phyloP scores from a whole-genome alignment of 148 eudicot genomes.

The Spergularia marina region DNA sequence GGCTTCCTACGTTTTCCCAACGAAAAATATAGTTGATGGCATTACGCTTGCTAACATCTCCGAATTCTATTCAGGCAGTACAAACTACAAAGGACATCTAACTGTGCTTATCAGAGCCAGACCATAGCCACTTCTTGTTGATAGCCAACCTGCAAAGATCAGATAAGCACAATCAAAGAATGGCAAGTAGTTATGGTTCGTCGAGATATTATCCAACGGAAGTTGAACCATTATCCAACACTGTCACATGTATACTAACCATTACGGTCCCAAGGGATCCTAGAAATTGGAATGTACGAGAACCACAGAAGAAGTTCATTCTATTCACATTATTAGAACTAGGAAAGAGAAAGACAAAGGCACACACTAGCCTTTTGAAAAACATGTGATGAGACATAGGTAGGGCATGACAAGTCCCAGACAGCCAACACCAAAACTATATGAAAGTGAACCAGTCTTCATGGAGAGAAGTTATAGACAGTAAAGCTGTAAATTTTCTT shows the following conservation, averaged over 20 bases:
- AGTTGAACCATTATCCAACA: not conserved
- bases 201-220: not conserved
- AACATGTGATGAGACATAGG: constrained; percentile 13
- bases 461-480: not conserved
- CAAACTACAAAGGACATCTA: not conserved
- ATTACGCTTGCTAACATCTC: not conserved
- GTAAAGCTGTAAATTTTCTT: not conserved
- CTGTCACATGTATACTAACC: constrained; percentile 1
- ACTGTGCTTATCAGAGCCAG: constrained; percentile 15
- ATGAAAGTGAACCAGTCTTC: not conserved
- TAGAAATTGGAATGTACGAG: not conserved
- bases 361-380: not conserved
- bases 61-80: not conserved
- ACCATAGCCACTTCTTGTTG: not conserved
- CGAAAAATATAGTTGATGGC: not conserved
- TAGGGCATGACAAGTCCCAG: constrained; percentile 9
- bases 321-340: not conserved
- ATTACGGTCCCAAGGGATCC: constrained; percentile 3
- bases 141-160: constrained; percentile 18
- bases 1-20: not conserved
- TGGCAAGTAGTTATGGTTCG: not conserved
- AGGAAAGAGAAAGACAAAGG: constrained; percentile 4
- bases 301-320: too few species aligned
- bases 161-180: constrained; percentile 7
- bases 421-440: constrained; percentile 7